Percentiles rank a stretch among this genome's conserved stretches.
Conservation (phyloP, 129 eudicot species). For the Logfia minima region DNA sequence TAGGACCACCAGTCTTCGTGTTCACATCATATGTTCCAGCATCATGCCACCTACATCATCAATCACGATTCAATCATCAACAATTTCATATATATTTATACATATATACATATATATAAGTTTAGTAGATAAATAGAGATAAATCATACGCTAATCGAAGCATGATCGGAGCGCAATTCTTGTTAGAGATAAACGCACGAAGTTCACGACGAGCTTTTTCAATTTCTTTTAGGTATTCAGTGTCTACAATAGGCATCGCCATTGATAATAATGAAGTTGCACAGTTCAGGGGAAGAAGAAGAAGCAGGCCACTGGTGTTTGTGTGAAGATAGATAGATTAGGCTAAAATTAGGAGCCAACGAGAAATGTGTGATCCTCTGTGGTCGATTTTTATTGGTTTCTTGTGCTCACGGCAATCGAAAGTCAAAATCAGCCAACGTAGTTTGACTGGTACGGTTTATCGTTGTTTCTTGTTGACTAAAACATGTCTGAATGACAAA, state of each 20-base stretch:
- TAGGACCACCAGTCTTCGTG: conserved; percentile 91
- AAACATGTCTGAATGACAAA: too few species aligned
- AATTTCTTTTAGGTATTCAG: conserved; percentile 71
- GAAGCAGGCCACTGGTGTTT: conserved; percentile 10
- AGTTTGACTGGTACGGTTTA: conserved; percentile 1
- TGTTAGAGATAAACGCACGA: conserved; percentile 79
- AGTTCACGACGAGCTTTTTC: conserved; percentile 89
- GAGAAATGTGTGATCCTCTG: conserved; percentile 19
- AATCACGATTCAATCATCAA: conserved; percentile 12
- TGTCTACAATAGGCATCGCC: conserved; percentile 82
- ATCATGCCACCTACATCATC: conserved; percentile 78
- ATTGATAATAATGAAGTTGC: conserved; percentile 28
- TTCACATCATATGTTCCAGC: conserved; percentile 89
- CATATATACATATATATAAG: background rate
- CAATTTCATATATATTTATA: background rate
- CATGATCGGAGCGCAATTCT: conserved; percentile 91
- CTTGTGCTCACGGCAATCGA: background rate
- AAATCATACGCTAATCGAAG: conserved; percentile 80
- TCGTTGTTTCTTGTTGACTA: background rate
- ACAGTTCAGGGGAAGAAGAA: conserved; percentile 23
- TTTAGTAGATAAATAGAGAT: conserved; percentile 21
- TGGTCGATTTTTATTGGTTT: conserved; percentile 18
- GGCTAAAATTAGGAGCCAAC: conserved; percentile 25
- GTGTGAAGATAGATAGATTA: conserved; percentile 26
- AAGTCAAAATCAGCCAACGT: conserved; percentile 25